These are phyloP conservation scores for Trichoderma koningii DNA, from an alignment of 2,329 filamentous ascomycete genomes.

Conservation along the genomic window DNA sequence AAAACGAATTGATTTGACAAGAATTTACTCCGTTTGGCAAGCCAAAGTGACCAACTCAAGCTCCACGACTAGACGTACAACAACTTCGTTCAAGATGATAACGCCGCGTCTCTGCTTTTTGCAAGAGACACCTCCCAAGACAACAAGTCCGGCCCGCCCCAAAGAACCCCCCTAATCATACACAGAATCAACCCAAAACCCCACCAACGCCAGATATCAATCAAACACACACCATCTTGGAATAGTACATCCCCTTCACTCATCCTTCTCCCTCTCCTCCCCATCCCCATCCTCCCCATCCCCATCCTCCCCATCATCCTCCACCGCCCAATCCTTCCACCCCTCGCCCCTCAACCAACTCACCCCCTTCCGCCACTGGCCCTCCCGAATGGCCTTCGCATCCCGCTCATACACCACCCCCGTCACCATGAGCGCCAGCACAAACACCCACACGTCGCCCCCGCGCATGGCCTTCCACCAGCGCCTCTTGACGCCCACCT, in stretches of 20 bases:
- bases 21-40: neutral
- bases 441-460: slow-evolving; percentile 83
- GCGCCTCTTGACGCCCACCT: slow-evolving; percentile 85
- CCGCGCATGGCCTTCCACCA: slow-evolving; percentile 84
- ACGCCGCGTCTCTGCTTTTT: slow-evolving; percentile 13
- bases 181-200: neutral
- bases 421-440: slow-evolving; percentile 73
- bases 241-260: neutral
- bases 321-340: slow-evolving; percentile 66
- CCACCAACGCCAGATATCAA: neutral
- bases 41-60: too few species aligned
- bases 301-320: slow-evolving; percentile 53
- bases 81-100: neutral
- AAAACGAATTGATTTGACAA: neutral
- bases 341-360: slow-evolving; percentile 75
- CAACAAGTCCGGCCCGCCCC: neutral
- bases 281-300: slow-evolving; percentile 49
- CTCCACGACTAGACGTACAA: too few species aligned
- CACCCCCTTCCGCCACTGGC: slow-evolving; percentile 68
- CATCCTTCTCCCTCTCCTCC: slow-evolving; percentile 37
- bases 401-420: slow-evolving; percentile 76
- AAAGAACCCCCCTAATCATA: neutral
- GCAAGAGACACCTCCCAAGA: slow-evolving; percentile 10
- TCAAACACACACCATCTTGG: neutral
- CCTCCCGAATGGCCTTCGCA: slow-evolving; percentile 67